phyloP scores from a whole-genome alignment of 257 asterid species.

The Solanum megistacrolobum region DNA sequence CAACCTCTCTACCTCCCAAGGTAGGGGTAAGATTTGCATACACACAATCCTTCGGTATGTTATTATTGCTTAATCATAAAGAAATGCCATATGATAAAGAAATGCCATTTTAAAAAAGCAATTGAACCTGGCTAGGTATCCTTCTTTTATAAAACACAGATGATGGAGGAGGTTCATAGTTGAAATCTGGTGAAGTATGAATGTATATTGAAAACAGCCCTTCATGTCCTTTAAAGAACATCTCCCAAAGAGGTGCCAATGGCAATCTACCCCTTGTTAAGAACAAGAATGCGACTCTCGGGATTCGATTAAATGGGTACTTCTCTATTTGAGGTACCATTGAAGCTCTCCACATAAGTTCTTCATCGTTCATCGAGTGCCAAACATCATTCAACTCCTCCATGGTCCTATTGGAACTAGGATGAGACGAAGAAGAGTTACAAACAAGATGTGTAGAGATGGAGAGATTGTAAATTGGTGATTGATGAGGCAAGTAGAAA shows the following conservation, averaged over 20 bases:
- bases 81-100: background rate
- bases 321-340: slow-evolving; percentile 35
- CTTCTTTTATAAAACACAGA: slow-evolving; percentile 62
- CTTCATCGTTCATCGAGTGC: slow-evolving; percentile 54
- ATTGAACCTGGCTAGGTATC: slow-evolving; percentile 58
- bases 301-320: slow-evolving; percentile 36
- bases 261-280: slow-evolving; percentile 48
- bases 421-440: background rate
- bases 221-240: slow-evolving; percentile 63
- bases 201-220: slow-evolving; percentile 58
- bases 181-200: slow-evolving; percentile 44
- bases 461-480: slow-evolving; percentile 22
- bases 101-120: background rate
- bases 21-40: background rate
- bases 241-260: slow-evolving; percentile 64
- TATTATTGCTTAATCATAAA: background rate
- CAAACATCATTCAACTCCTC: slow-evolving; percentile 9
- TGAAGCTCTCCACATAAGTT: slow-evolving; percentile 63
- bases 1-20: background rate
- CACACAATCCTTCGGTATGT: background rate
- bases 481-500: slow-evolving; percentile 25
- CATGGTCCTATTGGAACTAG: background rate
- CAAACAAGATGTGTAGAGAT: slow-evolving; percentile 9
- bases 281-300: slow-evolving; percentile 72
- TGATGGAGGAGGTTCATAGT: slow-evolving; percentile 29